A percentile compares a stretch with the other conserved stretches of the same genome.
phyloP scores from a whole-genome alignment of 768 basidiomycete species.

The Mycena kentingensis region DNA sequence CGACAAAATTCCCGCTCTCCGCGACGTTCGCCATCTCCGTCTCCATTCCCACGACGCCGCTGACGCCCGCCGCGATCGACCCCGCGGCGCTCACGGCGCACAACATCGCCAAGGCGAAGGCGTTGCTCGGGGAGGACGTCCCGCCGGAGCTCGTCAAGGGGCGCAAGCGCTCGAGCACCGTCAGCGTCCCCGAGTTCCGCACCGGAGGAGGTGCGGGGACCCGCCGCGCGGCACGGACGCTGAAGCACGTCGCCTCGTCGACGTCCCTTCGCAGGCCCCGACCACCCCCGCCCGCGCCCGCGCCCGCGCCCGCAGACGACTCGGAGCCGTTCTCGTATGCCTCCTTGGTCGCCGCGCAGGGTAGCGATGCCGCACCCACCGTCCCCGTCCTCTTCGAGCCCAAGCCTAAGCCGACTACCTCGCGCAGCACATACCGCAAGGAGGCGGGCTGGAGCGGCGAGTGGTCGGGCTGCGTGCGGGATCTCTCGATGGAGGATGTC shows the following conservation, averaged over 20 bases:
- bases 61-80: constrained; percentile 1
- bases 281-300: neutral
- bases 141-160: constrained; percentile 22
- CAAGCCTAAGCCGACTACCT: neutral
- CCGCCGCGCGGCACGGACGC: neutral
- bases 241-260: constrained; percentile 16
- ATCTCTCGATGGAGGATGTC: constrained; percentile 17
- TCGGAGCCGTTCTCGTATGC: constrained; percentile 18
- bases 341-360: constrained; percentile 5
- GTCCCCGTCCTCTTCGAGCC: neutral
- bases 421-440: constrained; percentile 15
- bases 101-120: constrained; percentile 21
- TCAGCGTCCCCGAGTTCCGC: constrained; percentile 13
- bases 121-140: constrained; percentile 23
- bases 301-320: neutral
- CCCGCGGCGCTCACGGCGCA: constrained; percentile 9
- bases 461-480: constrained; percentile 14
- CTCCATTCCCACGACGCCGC: neutral
- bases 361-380: neutral
- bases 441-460: constrained; percentile 19
- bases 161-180: constrained; percentile 19
- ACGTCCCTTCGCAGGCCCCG: constrained; percentile 11
- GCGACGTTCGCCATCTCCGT: constrained; percentile 5
- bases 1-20: constrained; percentile 7
- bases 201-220: neutral